Base-by-base conservation (phyloP, 257 asterid genomes). In the Capsicum pubescens region DNA sequence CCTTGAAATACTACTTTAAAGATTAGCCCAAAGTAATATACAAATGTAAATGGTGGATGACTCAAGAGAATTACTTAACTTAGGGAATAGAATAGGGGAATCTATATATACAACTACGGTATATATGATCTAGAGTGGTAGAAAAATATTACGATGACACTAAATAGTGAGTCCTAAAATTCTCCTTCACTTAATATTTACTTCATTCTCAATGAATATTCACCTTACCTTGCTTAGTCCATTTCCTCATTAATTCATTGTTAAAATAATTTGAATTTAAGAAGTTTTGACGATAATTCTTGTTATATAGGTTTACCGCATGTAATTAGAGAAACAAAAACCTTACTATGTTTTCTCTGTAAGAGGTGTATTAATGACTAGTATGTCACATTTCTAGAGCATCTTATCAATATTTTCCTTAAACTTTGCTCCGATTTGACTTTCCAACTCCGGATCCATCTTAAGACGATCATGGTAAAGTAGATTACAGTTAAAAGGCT, bases 371-470 rank as follows among this genome's bases (percentile, higher is more conserved):
- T 97, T 97, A 84, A 97, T 88, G 88, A 95, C 99, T 87, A 97
- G 68, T 17, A 97, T 86, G 84, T 97, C 99, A 80, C 99, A 97
- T 86, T 97, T 97, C 0, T 98, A 95, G 71, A 97, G 97, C 98
- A 97, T 95, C 6, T 79, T 89, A 88, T 95, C 98, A 1, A 97
- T 91, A 88, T 97, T 93, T 87, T 95, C 98, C 94, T 95, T 99
- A 61, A 82, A 97, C 46, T 83, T 91, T 0, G 99, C 98, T 13
- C 99, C 99, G 1, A 79, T 92, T 59, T 97, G 89, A 68, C 80
- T 93, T 94, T 97, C 99, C 81, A 97, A 83, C 84, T 92, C 93
- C 0, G 94, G 84, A 26, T 92, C 97, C 90, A 97, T 93, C 92
- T 88, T n/a, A n/a, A n/a, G n/a, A n/a, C n/a, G n/a, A n/a, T n/a